Percentiles rank a stretch among this genome's conserved stretches.
These are phyloP conservation scores for Beauveria pseudobassiana DNA, from an alignment of 2,329 filamentous ascomycete genomes.

Conservation along the genomic window DNA sequence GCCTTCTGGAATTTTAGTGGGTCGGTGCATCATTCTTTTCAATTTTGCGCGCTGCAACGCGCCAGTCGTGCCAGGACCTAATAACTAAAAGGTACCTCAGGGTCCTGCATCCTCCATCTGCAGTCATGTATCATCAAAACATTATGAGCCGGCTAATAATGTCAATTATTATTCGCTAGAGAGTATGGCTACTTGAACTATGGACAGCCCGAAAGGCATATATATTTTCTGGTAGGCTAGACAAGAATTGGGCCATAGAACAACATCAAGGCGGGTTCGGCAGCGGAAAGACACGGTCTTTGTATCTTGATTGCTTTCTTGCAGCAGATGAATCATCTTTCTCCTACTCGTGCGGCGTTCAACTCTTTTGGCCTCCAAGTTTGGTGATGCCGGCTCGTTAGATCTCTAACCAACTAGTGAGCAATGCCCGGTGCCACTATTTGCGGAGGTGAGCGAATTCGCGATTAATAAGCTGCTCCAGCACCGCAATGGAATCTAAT, in stretches of 20 bases:
- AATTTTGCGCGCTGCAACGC: not conserved
- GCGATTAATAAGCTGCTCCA: constrained; percentile 9
- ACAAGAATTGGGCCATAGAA: too few relatives aligned
- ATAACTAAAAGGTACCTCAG: too few relatives aligned
- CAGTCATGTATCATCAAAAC: too few relatives aligned
- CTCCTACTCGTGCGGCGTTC: too few relatives aligned
- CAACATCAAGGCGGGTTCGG: not conserved
- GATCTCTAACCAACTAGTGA: not conserved
- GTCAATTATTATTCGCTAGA: too few relatives aligned
- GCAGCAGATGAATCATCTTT: not conserved
- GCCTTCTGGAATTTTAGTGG: not conserved
- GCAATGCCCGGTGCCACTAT: not conserved
- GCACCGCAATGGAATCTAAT: constrained; percentile 1
- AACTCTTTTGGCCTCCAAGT: not conserved
- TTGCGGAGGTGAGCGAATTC: constrained; percentile 4
- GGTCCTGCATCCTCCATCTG: not conserved
- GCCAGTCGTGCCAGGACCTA: not conserved
- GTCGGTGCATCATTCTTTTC: not conserved
- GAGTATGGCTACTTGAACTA: too few relatives aligned
- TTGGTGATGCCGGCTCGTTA: not conserved
- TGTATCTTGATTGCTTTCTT: not conserved
- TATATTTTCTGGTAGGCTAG: too few relatives aligned
- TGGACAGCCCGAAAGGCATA: too few relatives aligned
- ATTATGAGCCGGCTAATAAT: too few relatives aligned
- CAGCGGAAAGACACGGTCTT: too few relatives aligned